phyloP scores from a whole-genome alignment of 305 asterid genomes.

The Fraxinus xanthoxyloides region DNA sequence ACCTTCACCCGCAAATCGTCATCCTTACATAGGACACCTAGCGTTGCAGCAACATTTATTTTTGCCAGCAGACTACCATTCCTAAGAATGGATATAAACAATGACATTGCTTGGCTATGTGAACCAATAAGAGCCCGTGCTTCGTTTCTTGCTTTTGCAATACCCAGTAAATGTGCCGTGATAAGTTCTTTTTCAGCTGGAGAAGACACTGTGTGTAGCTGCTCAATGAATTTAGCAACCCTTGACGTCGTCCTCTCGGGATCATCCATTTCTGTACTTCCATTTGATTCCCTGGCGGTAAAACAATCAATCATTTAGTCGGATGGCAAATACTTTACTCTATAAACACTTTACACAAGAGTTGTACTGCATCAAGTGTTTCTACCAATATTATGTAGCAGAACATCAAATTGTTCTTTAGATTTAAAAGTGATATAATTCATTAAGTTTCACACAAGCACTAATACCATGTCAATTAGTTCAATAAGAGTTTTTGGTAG shows the following conservation, averaged over 20 bases:
- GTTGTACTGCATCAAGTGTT: not conserved
- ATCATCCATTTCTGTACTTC: conserved; percentile 66
- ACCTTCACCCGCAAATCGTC: conserved; percentile 81
- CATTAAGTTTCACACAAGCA: conserved; percentile 1
- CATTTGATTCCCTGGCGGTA: conserved; percentile 66
- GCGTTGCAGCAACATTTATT: conserved; percentile 62
- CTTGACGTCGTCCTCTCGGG: conserved; percentile 54
- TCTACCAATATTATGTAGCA: conserved; percentile 8
- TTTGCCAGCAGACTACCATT: conserved; percentile 67
- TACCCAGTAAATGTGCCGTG: conserved; percentile 77
- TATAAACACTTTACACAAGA: conserved; percentile 3
- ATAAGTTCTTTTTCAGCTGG: conserved; percentile 77
- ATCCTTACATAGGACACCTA: conserved; percentile 68
- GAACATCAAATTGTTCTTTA: conserved; percentile 6
- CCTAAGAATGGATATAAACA: conserved; percentile 78
- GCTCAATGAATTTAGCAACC: conserved; percentile 78
- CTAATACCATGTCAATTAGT: conserved; percentile 5
- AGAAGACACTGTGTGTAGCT: conserved; percentile 68
- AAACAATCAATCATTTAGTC: conserved; percentile 13
- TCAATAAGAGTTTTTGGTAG: conserved; percentile 7
- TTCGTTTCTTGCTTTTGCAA: conserved; percentile 76
- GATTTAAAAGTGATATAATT: conserved; percentile 5
- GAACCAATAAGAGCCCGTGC: conserved; percentile 76
- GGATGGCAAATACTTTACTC: not conserved
- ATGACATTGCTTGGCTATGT: conserved; percentile 87